phyloP scores from a whole-genome alignment of 2,329 filamentous ascomycete genomes.

The Xylaria sp. region DNA sequence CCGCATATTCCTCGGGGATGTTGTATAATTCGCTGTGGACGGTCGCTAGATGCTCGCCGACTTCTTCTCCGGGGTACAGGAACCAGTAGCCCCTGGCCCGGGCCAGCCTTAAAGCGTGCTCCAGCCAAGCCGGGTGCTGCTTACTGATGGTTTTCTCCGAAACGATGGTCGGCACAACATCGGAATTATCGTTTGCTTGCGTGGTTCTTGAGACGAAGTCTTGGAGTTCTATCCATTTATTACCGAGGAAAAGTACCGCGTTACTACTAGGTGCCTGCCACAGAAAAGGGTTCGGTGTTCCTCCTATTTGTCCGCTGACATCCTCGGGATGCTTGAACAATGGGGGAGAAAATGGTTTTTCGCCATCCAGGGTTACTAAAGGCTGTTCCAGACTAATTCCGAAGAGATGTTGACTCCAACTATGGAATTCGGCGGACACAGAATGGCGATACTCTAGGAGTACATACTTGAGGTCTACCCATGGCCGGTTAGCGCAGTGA shows the following conservation, averaged over 20 bases:
- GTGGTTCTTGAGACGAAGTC: constrained; percentile 77
- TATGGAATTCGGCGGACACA: constrained; percentile 52
- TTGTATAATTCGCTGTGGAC: constrained; percentile 80
- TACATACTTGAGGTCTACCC: constrained; percentile 75
- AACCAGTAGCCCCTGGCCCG: constrained; percentile 80
- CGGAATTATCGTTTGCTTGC: constrained; percentile 52
- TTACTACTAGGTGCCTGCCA: constrained; percentile 89
- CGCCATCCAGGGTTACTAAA: constrained; percentile 68
- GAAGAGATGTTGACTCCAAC: constrained; percentile 68
- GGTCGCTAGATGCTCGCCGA: constrained; percentile 68
- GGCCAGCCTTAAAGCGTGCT: constrained; percentile 80
- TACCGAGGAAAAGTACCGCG: constrained; percentile 82
- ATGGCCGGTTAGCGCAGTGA: not conserved
- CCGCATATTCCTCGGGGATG: constrained; percentile 73
- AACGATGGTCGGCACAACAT: constrained; percentile 53
- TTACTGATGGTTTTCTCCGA: constrained; percentile 58
- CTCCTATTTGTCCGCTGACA: constrained; percentile 44
- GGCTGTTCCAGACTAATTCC: constrained; percentile 85
- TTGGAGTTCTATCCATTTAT: constrained; percentile 88
- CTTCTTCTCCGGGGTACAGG: constrained; percentile 76
- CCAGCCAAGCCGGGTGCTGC: constrained; percentile 48
- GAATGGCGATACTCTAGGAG: constrained; percentile 84
- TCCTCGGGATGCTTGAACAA: constrained; percentile 38
- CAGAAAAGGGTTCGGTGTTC: constrained; percentile 69
- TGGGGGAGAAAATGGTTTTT: constrained; percentile 61